These are phyloP conservation scores for Geotrichum australiense DNA, from an alignment of 1,139 yeast species.

Conservation along the genomic window DNA sequence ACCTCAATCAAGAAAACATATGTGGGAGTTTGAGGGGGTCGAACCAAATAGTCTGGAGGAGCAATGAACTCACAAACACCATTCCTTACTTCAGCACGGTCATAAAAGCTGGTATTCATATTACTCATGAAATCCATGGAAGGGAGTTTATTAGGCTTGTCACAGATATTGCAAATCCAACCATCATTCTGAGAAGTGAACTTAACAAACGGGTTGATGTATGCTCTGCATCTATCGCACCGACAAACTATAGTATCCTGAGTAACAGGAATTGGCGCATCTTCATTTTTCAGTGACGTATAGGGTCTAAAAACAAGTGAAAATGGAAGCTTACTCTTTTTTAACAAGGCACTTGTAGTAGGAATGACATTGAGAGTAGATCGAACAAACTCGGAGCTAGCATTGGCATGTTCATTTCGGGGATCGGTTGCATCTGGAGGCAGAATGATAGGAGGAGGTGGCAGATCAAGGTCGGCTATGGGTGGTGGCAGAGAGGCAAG, in stretches of 20 bases:
- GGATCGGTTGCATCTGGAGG: slow-evolving; percentile 59
- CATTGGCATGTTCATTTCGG: slow-evolving; percentile 59
- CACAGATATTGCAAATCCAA: slow-evolving; percentile 96
- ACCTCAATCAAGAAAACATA: slow-evolving; percentile 86
- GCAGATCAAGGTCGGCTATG: slow-evolving; percentile 72
- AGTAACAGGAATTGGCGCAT: slow-evolving; percentile 69
- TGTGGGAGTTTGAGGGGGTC: slow-evolving; percentile 92
- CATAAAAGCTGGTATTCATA: slow-evolving; percentile 56
- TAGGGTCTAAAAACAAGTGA: slow-evolving; percentile 92
- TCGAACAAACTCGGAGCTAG: slow-evolving; percentile 69
- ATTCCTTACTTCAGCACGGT: slow-evolving; percentile 74
- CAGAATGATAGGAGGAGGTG: slow-evolving; percentile 88
- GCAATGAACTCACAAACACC: slow-evolving; percentile 90
- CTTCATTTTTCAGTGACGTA: slow-evolving; percentile 60
- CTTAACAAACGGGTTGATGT: slow-evolving; percentile 84
- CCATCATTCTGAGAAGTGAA: slow-evolving; percentile 75
- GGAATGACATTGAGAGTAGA: slow-evolving; percentile 89
- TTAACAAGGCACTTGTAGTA: slow-evolving; percentile 58
- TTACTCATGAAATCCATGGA: slow-evolving; percentile 54
- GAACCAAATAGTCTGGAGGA: slow-evolving; percentile 87
- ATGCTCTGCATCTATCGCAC: slow-evolving; percentile 96
- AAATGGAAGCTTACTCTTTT: slow-evolving; percentile 85
- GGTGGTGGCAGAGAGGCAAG: slow-evolving; percentile 77
- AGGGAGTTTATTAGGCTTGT: slow-evolving; percentile 83
- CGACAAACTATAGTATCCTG: slow-evolving; percentile 75